A percentile compares a stretch with the other conserved stretches of the same genome.
Evolutionary conservation across 1,139 yeast species (phyloP).

Genomic region (Geotrichum reessii): DNA sequence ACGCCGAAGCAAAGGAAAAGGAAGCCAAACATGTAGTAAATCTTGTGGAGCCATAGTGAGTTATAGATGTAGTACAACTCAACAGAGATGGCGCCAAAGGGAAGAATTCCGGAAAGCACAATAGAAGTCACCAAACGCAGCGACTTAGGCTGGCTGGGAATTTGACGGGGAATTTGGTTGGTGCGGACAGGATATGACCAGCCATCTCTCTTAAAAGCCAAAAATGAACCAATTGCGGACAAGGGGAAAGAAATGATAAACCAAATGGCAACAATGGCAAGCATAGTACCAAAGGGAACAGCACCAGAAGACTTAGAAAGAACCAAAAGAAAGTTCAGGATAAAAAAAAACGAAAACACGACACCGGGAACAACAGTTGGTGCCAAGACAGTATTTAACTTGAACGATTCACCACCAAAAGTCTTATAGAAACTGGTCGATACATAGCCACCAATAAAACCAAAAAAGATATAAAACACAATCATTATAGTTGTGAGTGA

Average conservation of each 20-base stretch:
- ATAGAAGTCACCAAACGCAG: constrained; percentile 62
- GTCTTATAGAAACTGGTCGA: constrained; percentile 81
- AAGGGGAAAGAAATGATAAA: constrained; percentile 79
- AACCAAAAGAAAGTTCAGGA: constrained; percentile 77
- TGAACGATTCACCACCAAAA: constrained; percentile 92
- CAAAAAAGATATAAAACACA: constrained; percentile 70
- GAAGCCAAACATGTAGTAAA: constrained; percentile 97
- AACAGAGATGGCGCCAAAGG: constrained; percentile 91
- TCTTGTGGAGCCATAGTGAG: constrained; percentile 90
- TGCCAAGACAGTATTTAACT: constrained; percentile 71
- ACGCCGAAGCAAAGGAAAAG: constrained; percentile 78
- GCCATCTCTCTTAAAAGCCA: constrained; percentile 62
- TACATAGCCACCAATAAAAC: constrained; percentile 77
- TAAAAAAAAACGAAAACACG: constrained; percentile 56
- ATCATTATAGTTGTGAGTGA: constrained; percentile 87
- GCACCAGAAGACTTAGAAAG: constrained; percentile 86
- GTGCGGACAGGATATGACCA: constrained; percentile 74
- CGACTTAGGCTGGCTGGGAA: constrained; percentile 87
- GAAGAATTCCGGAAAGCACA: constrained; percentile 81
- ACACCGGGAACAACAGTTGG: constrained; percentile 81
- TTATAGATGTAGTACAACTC: constrained; percentile 85
- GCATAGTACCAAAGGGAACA: constrained; percentile 85
- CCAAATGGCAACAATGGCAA: constrained; percentile 80
- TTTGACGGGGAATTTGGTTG: constrained; percentile 87
- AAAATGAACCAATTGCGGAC: constrained; percentile 70